A percentile compares a stretch with the other conserved stretches of the same genome.
Conservation (phyloP, 2,329 filamentous ascomycete species). For the Paracorniculantispora psalliotae region DNA sequence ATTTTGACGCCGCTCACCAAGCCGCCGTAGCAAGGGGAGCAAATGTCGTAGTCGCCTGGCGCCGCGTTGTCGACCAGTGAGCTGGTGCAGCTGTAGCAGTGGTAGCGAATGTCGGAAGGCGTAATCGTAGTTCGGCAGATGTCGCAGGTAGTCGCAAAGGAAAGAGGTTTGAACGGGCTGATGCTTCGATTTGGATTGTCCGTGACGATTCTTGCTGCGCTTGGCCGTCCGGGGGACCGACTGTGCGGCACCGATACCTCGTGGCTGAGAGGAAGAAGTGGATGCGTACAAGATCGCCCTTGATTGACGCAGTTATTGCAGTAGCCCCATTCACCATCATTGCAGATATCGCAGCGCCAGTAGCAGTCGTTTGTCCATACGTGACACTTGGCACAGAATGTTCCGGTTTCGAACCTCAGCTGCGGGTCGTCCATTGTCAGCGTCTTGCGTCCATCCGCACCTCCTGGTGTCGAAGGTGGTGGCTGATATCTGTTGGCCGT, state of each 20-base stretch:
- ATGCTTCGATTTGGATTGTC: conserved; percentile 42
- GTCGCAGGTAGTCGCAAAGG: conserved; percentile 73
- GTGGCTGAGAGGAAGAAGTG: conserved; percentile 71
- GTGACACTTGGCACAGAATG: conserved; percentile 76
- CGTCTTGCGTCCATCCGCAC: conserved; percentile 50
- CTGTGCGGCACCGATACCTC: conserved; percentile 33
- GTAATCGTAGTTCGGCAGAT: conserved; percentile 70
- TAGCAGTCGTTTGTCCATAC: conserved; percentile 75
- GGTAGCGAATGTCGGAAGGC: conserved; percentile 64
- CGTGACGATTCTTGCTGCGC: conserved; percentile 44
- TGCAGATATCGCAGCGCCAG: conserved; percentile 84
- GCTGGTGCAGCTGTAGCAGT: conserved; percentile 71
- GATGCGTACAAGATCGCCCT: conserved; percentile 75
- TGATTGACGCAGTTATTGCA: conserved; percentile 84
- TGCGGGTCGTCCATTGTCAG: conserved; percentile 64
- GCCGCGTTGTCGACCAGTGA: conserved; percentile 39
- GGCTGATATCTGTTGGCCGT: conserved; percentile 52
- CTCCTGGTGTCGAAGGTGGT: conserved; percentile 44
- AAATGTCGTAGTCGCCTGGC: conserved; percentile 82
- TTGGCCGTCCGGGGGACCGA: conserved; percentile 39
- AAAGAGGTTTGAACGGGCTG: conserved; percentile 60
- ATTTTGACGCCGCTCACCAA: conserved; percentile 61
- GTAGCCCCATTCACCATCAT: conserved; percentile 91
- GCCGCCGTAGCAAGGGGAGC: conserved; percentile 68
- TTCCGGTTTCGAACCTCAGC: conserved; percentile 66